phyloP scores from a whole-genome alignment of 495 filamentous ascomycete species.

The Talaromyces adpressus region DNA sequence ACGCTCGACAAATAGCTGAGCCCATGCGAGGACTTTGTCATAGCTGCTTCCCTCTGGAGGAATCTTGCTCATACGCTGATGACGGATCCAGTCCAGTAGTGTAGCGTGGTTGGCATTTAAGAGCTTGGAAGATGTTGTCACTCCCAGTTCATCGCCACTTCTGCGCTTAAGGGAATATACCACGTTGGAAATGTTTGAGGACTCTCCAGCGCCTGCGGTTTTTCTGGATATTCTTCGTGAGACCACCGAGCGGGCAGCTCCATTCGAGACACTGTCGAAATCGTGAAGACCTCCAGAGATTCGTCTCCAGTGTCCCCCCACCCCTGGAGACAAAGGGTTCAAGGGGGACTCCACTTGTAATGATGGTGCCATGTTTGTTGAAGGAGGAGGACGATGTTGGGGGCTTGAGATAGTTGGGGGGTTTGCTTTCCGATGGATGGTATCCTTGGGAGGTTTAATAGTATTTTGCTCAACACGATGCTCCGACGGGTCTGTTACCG shows the following conservation, averaged over 20 bases:
- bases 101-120: constrained; percentile 18
- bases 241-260: constrained; percentile 8
- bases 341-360: background rate
- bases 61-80: constrained; percentile 29
- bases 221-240: constrained; percentile 19
- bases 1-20: constrained; percentile 9
- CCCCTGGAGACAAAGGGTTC: constrained; percentile 3
- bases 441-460: too few relatives aligned
- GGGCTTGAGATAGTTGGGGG: background rate
- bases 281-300: constrained; percentile 15
- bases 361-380: constrained; percentile 1
- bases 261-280: constrained; percentile 19
- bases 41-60: constrained; percentile 33
- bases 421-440: background rate
- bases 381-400: background rate
- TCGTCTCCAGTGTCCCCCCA: constrained; percentile 4
- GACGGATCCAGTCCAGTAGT: constrained; percentile 17
- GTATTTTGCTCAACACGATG: background rate
- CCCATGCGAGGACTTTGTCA: constrained; percentile 31
- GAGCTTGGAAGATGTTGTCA: constrained; percentile 6
- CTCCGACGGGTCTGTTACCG: background rate
- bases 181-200: constrained; percentile 19
- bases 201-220: constrained; percentile 7
- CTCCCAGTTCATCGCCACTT: constrained; percentile 21
- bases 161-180: constrained; percentile 19